Conservation (phyloP, 78 protist genomes). For the Tieghemostelium lacteum region DNA sequence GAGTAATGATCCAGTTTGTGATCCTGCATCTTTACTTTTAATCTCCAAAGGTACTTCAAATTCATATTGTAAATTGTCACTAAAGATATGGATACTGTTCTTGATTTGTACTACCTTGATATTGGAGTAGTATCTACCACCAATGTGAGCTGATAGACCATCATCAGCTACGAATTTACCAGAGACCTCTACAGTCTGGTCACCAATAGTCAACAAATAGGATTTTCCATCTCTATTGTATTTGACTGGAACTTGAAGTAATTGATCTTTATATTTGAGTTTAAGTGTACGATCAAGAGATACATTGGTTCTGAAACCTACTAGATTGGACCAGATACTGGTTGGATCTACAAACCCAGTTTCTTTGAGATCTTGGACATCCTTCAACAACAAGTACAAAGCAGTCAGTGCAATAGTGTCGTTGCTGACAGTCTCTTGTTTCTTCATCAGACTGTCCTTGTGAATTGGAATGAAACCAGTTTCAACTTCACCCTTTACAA, state of each 20-base stretch:
- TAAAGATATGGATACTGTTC: constrained; percentile 28
- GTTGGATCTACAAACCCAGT: neutral
- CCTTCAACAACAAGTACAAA: constrained; percentile 19
- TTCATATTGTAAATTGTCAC: constrained; percentile 49
- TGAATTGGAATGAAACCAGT: constrained; percentile 87
- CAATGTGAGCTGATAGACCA: constrained; percentile 20
- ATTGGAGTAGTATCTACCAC: constrained; percentile 17
- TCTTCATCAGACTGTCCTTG: constrained; percentile 43
- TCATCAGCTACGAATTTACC: constrained; percentile 5
- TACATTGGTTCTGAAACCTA: constrained; percentile 34
- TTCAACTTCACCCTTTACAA: constrained; percentile 76
- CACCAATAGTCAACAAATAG: constrained; percentile 8
- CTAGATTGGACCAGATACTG: constrained; percentile 11
- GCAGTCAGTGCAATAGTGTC: constrained; percentile 35
- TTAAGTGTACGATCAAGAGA: constrained; percentile 12
- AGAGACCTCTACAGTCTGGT: neutral
- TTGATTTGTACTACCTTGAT: constrained; percentile 34
- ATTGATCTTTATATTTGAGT: constrained; percentile 23
- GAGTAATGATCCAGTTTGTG: constrained; percentile 55
- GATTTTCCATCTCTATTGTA: constrained; percentile 18
- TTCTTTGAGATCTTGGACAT: neutral
- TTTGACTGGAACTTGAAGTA: constrained; percentile 8
- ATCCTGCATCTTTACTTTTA: constrained; percentile 29
- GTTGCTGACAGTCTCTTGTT: constrained; percentile 26
- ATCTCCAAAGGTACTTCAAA: constrained; percentile 48